Conservation (phyloP, 768 basidiomycete genomes). For the Lyophyllum decastes region DNA sequence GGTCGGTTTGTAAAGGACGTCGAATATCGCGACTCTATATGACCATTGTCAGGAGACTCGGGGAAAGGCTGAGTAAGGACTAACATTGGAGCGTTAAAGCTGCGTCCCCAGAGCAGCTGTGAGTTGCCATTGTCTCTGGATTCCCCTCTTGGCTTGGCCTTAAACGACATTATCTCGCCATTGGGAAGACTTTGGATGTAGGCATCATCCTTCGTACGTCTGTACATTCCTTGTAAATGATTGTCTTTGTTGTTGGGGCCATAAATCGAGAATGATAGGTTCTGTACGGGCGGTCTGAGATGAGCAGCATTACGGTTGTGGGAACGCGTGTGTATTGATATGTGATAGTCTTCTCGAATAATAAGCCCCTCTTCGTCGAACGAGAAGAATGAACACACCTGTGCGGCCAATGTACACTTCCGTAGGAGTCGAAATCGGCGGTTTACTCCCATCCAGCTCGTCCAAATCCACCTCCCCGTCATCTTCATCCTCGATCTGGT, state of each 20-base stretch:
- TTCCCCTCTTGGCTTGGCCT: slow-evolving; percentile 31
- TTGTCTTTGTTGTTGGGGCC: slow-evolving; percentile 90
- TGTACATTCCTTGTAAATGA: slow-evolving; percentile 70
- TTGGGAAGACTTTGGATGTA: slow-evolving; percentile 83
- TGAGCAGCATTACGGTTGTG: slow-evolving; percentile 22
- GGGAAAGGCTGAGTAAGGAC: slow-evolving; percentile 22
- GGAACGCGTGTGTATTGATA: slow-evolving; percentile 75
- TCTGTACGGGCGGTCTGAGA: slow-evolving; percentile 58
- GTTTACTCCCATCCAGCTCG: slow-evolving; percentile 44
- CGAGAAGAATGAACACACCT: slow-evolving; percentile 31
- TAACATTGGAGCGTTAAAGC: slow-evolving; percentile 70
- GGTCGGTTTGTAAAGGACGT: slow-evolving; percentile 53
- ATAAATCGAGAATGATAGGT: slow-evolving; percentile 88
- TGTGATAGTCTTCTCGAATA: slow-evolving; percentile 72
- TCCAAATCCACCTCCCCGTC: slow-evolving; percentile 45
- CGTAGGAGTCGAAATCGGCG: slow-evolving; percentile 36
- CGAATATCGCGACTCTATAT: slow-evolving; percentile 79
- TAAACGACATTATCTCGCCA: slow-evolving; percentile 80
- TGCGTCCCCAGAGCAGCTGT: slow-evolving; percentile 56
- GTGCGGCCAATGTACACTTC: slow-evolving; percentile 55
- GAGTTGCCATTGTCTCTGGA: slow-evolving; percentile 26
- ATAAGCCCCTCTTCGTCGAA: background rate
- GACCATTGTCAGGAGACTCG: background rate
- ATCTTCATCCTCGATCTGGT: slow-evolving; percentile 52
- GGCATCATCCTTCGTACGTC: slow-evolving; percentile 71